phyloP scores from a whole-genome alignment of 2,329 filamentous ascomycete species.

The Cladosporium velox region DNA sequence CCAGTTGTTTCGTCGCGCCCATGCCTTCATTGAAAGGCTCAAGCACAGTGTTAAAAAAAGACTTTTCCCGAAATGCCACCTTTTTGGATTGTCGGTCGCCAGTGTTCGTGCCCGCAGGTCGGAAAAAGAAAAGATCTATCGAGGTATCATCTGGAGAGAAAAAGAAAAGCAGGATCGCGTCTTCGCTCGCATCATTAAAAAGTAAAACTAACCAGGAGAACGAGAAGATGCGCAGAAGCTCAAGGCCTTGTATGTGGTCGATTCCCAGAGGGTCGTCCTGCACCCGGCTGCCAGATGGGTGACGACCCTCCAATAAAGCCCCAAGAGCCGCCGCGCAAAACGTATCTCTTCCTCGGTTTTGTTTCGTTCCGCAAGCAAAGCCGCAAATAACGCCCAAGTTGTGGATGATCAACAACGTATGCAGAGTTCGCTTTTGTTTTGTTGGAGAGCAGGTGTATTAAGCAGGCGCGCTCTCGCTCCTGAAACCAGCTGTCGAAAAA shows the following conservation, averaged over 20 bases:
- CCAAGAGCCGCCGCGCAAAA: conserved; percentile 21
- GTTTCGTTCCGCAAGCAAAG: conserved; percentile 15
- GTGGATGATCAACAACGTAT: conserved; percentile 21
- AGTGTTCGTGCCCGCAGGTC: conserved; percentile 7
- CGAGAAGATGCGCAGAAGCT: conserved; percentile 20
- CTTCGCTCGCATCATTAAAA: conserved; percentile 16
- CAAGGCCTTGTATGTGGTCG: conserved; percentile 18
- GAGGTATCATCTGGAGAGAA: conserved; percentile 25
- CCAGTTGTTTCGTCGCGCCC: conserved; percentile 4
- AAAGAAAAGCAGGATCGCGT: conserved; percentile 19
- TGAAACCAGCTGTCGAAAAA: conserved; percentile 20
- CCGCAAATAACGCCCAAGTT: conserved; percentile 20
- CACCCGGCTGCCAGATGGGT: conserved; percentile 22
- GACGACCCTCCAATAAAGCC: conserved; percentile 18
- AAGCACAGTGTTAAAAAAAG: conserved; percentile 3
- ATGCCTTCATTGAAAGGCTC: conserved; percentile 3
- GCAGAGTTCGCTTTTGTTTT: conserved; percentile 20
- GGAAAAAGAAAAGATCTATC: conserved; percentile 24
- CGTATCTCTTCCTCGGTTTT: conserved; percentile 16
- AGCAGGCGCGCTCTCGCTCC: conserved; percentile 21
- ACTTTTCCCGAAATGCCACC: conserved; percentile 18
- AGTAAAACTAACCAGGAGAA: neutral
- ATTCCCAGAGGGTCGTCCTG: conserved; percentile 13
- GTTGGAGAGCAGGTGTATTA: conserved; percentile 24
- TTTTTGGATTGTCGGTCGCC: conserved; percentile 3